Percentiles rank a stretch among this genome's conserved stretches.
phyloP scores from a whole-genome alignment of 768 basidiomycete genomes.

The Neoboletus brunneissimus region DNA sequence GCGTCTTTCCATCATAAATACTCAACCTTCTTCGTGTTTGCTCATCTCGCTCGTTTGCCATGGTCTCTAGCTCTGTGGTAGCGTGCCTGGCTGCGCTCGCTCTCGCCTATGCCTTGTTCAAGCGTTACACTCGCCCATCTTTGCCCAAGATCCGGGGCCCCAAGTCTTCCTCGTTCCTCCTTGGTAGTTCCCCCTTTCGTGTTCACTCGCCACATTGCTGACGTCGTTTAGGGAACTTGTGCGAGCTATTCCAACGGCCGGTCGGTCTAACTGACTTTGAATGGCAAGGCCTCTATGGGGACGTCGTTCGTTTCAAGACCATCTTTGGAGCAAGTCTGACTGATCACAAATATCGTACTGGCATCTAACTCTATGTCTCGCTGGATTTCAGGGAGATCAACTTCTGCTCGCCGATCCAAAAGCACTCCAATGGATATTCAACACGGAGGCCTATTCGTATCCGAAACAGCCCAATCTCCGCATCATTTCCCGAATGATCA shows the following conservation, averaged over 20 bases:
- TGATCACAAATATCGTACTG: neutral
- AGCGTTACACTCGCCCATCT: neutral
- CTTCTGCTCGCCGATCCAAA: constrained; percentile 49
- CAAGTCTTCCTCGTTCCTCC: constrained; percentile 21
- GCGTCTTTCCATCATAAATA: constrained; percentile 1
- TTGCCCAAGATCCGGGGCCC: constrained; percentile 21
- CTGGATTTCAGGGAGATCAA: constrained; percentile 37
- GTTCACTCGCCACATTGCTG: constrained; percentile 18
- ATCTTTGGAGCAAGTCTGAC: constrained; percentile 24
- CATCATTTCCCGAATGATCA: constrained; percentile 10
- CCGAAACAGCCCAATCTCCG: constrained; percentile 34
- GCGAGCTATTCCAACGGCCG: constrained; percentile 28
- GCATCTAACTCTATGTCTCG: constrained; percentile 5
- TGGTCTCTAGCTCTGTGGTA: constrained; percentile 4
- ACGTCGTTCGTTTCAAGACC: constrained; percentile 28
- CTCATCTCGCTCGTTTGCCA: neutral
- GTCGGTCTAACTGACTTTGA: constrained; percentile 27
- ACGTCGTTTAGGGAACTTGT: constrained; percentile 26
- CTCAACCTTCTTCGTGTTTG: neutral
- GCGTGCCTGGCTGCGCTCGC: constrained; percentile 6
- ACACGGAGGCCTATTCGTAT: constrained; percentile 43
- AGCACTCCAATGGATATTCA: constrained; percentile 39
- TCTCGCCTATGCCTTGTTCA: constrained; percentile 2
- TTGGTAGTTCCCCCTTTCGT: constrained; percentile 7
- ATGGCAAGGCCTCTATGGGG: constrained; percentile 32